Base-by-base conservation (phyloP, 2,329 filamentous ascomycete genomes). In the Epichloe gansuensis region DNA sequence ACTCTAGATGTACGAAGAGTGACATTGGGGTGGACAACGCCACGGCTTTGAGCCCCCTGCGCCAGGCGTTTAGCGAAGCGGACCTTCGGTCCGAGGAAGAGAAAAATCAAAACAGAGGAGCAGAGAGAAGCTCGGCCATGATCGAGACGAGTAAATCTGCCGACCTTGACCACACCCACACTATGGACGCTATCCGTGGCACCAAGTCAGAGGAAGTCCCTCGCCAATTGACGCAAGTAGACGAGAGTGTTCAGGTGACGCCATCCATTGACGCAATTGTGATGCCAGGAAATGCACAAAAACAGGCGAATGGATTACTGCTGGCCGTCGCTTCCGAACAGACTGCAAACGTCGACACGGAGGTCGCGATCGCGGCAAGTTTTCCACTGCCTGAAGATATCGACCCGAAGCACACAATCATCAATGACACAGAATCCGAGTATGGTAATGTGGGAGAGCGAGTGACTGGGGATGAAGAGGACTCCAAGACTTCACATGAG, bases 11-110 rank as follows among this genome's bases (percentile, higher is more conserved):
- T 3, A 73, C 72, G 58, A 75, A 71, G 62, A 64, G 77, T 65
- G 68, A 69, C 34, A 68, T 86, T 67, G 72, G 86, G 75, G 61
- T 81, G 69, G 65, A 91, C 71, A 65, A 87, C 3, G 60, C 65
- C 57, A 55, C 65, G 63, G 64, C 76, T 11, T 68, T 66, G 57
- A 81, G 76, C 59, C 77, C 78, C 13, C 63, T 77, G 5, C 69
- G 74, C 51, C 70, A 74, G 51, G 71, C 75, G 0, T 80, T 78
- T 52, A 62, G 57, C 47, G 66, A 67, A 31, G 56, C 61, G 5
- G 65, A 67, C 27, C 42, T 63, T 39, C 48, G 51, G 35, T 57
- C 60, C 8, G 62, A 58, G 7, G 61, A 63, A 34, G 49, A 56
- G 5, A 47, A 56, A 17, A 51, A 51, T 21, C 58, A 60, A 49